These are phyloP conservation scores for Verbena officinalis DNA, from an alignment of 257 asterid species.

Conservation along the genomic window DNA sequence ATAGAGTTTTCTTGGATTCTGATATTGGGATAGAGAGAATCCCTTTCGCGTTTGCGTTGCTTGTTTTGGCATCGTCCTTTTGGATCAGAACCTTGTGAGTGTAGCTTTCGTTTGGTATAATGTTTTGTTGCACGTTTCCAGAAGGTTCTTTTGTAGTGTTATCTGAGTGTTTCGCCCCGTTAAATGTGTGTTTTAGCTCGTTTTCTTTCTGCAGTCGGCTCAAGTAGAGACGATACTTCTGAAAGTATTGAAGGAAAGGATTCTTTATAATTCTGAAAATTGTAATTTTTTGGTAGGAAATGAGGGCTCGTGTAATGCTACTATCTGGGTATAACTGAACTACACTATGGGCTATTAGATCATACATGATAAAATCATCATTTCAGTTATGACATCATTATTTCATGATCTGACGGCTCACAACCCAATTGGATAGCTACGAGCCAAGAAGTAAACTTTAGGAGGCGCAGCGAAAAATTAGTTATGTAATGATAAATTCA, in stretches of 20 bases:
- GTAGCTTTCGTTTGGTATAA: slow-evolving; percentile 34
- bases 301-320: no score
- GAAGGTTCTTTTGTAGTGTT: slow-evolving; percentile 42
- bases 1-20: slow-evolving; percentile 33
- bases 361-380: no score
- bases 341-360: background rate
- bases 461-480: no score
- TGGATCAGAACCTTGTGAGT: slow-evolving; percentile 32
- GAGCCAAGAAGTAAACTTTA: no score
- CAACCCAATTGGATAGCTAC: no score
- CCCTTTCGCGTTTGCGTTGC: slow-evolving; percentile 38
- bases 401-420: no score
- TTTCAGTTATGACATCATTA: no score
- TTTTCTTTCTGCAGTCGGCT: slow-evolving; percentile 72
- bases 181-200: slow-evolving; percentile 48
- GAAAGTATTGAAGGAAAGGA: slow-evolving; percentile 35
- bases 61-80: slow-evolving; percentile 40
- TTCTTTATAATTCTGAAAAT: slow-evolving; percentile 7
- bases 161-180: slow-evolving; percentile 48
- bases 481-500: background rate
- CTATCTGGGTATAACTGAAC: no score
- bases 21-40: slow-evolving; percentile 34
- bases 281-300: background rate
- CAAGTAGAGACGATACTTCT: slow-evolving; percentile 93
- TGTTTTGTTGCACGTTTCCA: slow-evolving; percentile 29